Evolutionary conservation across 2,329 filamentous ascomycete species (phyloP), one percentile per base, ranked within the genome.

Genomic region (Cercospora janseana): DNA sequence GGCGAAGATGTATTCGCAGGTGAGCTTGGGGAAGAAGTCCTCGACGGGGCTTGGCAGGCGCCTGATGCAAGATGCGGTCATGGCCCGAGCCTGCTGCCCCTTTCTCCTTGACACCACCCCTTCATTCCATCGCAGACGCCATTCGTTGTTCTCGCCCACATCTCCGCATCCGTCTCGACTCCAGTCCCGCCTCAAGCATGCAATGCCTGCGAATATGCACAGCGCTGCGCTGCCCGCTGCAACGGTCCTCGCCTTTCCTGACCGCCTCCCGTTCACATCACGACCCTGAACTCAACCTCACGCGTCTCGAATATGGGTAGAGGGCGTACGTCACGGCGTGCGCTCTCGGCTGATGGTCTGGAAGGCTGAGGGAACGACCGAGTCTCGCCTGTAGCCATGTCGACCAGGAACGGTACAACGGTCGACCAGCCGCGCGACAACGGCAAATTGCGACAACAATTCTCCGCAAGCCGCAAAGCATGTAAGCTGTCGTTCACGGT

Each of bases 341-440:
- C n/a, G 38, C 5, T 6, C 18, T 21, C 6, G 15, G 13, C 43
- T n/a, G 8, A 2, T 9, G 24, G 34, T 13, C 31, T 26, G n/a
- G 29, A 13, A 35, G 12, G 31, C 29, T 15, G 10, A 20, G 18
- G 27, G 21, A 46, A 23, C 23, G 21, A 37, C 29, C 29, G 29
- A 26, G 43, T 12, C 29, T 23, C 21, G 8, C 10, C 24, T 20
- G 43, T 46, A 27, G 16, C 23, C 12, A 28, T 43, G 40, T n/a
- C 40, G 27, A 43, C 40, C 40, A 31, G 24, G 26, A 21, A 16
- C 40, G 24, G 15, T 27, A 27, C 20, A 38, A 46, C 43, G 15
- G 31, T 46, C 43, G 43, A 32, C 29, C 43, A 46, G 21, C 31
- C 43, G 43, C 43, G 43, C 37, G 43, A 32, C 31, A 24, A 20